These are phyloP conservation scores for Closterium sp. DNA, from an alignment of 139 green algal genomes.

Conservation along the genomic window DNA sequence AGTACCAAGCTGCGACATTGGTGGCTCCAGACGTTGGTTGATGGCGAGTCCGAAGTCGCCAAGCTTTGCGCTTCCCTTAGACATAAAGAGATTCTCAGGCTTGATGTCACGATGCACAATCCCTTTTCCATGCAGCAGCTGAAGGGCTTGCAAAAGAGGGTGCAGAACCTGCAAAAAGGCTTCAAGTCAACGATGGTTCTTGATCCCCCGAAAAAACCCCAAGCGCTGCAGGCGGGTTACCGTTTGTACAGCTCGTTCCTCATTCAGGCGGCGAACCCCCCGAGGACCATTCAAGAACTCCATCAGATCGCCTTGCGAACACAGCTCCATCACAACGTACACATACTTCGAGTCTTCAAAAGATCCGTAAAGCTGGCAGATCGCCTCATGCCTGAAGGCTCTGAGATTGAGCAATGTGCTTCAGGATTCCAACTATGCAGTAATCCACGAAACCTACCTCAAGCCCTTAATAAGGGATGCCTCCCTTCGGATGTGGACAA, in stretches of 20 bases:
- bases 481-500: conserved; percentile 10
- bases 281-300: conserved; percentile 63
- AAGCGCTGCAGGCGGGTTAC: conserved; percentile 29
- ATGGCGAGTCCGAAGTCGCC: conserved; percentile 74
- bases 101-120: conserved; percentile 64
- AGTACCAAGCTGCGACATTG: conserved; percentile 62
- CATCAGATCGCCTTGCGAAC: conserved; percentile 75
- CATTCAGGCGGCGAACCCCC: conserved; percentile 63
- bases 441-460: background rate
- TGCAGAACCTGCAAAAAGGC: conserved; percentile 40
- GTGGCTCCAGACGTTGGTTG: conserved; percentile 56
- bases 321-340: conserved; percentile 82
- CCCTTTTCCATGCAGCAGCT: conserved; percentile 66
- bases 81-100: conserved; percentile 33
- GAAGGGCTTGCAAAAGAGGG: conserved; percentile 67
- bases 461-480: background rate
- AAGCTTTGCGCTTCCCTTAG: conserved; percentile 12
- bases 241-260: conserved; percentile 57
- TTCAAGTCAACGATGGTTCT: background rate
- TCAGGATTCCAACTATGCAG: background rate
- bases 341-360: conserved; percentile 50
- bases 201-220: background rate
- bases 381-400: conserved; percentile 5
- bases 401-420: background rate
- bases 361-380: conserved; percentile 19